Base-by-base conservation (phyloP, 495 filamentous ascomycete genomes). In the Amniculicola lignicola region DNA sequence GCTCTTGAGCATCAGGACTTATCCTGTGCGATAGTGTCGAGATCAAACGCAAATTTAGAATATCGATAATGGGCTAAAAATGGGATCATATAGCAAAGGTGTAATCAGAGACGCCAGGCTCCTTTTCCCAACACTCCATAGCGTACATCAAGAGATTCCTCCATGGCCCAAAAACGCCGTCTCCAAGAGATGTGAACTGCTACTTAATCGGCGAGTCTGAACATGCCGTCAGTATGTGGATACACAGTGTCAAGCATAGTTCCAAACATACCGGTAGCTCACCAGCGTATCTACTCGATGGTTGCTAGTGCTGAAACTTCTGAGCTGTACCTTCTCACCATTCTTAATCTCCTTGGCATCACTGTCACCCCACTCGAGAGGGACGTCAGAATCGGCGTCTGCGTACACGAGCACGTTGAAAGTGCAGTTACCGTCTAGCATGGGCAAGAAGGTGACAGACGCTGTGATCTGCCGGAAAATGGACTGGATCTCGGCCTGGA, bases 371-470 rank as follows among this genome's bases (percentile, higher is more conserved):
- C 93, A 98, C 71, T 98, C 94, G 53, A 98, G 86, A 4, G 93
- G 93, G 14, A 98, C 93, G 21, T 98, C 93, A 19, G 87, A 92
- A 70, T 96, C 90, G 6, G 90, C 93, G 66, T 97, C 93, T 31
- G 93, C 94, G 67, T 98, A 98, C 3, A 98, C 93, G 21, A 98
- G 78, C 18, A 98, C 92, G 68, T 98, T 98, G 78, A 98, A 98
- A 11, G 94, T 96, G 79, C 92, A 98, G 63, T 92, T 84, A 24
- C 90, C 89, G 38, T 87, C 84, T 2, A 98, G 80, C 72, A 95
- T 89, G 0, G 93, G 93, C 3, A 98, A 79, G 69, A 98, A 97
- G 2, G 93, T 96, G 15, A 98, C 93, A 0, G 90, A 96, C 3
- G 94, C 93, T 0, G 93, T 98, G 69, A 98, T 96, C 70, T 98